phyloP scores from a whole-genome alignment of 495 filamentous ascomycete genomes.

The Lepraria neglecta region DNA sequence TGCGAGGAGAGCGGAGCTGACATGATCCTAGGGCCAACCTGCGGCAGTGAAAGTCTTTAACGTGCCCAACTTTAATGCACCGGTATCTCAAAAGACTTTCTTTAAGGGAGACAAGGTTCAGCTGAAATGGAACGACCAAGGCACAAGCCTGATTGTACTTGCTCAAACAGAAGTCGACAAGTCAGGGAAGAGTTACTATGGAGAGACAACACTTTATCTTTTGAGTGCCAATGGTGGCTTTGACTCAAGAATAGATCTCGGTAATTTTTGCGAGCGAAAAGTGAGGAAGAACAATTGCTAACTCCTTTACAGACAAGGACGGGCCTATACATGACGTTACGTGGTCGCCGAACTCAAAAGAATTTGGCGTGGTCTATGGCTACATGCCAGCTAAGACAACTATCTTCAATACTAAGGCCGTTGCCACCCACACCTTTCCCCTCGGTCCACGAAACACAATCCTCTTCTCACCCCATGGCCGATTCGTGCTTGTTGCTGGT shows the following conservation, averaged over 20 bases:
- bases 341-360: constrained; percentile 95
- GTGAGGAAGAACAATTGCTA: neutral
- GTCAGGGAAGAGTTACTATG: constrained; percentile 97
- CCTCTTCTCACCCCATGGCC: constrained; percentile 86
- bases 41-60: constrained; percentile 91
- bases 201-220: constrained; percentile 95
- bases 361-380: constrained; percentile 95
- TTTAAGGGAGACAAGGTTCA: constrained; percentile 99
- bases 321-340: constrained; percentile 96
- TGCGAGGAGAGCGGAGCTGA: neutral
- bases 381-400: constrained; percentile 98
- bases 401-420: constrained; percentile 84
- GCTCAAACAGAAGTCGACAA: constrained; percentile 98
- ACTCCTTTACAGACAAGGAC: constrained; percentile 66
- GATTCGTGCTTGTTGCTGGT: constrained; percentile 87
- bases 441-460: constrained; percentile 89
- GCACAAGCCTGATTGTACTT: constrained; percentile 86
- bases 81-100: constrained; percentile 95
- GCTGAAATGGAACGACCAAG: constrained; percentile 91
- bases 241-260: constrained; percentile 81
- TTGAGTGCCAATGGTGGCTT: constrained; percentile 86
- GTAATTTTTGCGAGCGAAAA: constrained; percentile 36
- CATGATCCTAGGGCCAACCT: constrained; percentile 63
- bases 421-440: constrained; percentile 72
- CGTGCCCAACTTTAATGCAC: constrained; percentile 70